A percentile compares a stretch with the other conserved stretches of the same genome.
These are phyloP conservation scores for Penicillium verrucosum DNA, from an alignment of 2,329 filamentous ascomycete genomes.

Conservation along the genomic window DNA sequence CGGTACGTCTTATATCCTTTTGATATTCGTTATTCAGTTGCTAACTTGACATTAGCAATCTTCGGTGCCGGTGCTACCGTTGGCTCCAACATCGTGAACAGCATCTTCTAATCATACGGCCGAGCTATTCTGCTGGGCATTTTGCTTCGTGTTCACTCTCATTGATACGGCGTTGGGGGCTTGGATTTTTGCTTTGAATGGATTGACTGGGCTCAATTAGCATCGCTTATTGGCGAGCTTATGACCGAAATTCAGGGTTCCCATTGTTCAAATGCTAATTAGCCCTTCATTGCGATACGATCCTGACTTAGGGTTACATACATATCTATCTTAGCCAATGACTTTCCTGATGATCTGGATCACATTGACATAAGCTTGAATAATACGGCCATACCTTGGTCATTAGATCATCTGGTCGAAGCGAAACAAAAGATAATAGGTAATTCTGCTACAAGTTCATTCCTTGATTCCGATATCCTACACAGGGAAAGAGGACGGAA, in stretches of 20 bases:
- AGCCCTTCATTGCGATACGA: neutral
- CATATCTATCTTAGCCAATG: neutral
- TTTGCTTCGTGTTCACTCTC: conserved; percentile 16
- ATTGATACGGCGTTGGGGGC: conserved; percentile 36
- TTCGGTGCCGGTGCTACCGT: conserved; percentile 92
- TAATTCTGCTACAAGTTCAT: no score
- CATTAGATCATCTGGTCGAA: no score
- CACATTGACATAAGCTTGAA: no score
- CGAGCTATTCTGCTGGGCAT: neutral
- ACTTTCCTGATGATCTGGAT: no score
- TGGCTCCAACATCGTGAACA: conserved; percentile 84
- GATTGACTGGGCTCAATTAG: neutral
- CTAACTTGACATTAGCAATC: conserved; percentile 58
- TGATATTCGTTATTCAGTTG: neutral
- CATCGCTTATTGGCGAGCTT: neutral
- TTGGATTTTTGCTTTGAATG: conserved; percentile 15
- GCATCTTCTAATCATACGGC: conserved; percentile 65
- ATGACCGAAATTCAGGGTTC: no score
- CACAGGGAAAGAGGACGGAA: no score
- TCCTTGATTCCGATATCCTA: no score
- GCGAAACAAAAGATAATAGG: no score
- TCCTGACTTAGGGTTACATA: neutral
- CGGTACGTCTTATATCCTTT: conserved; percentile 33
- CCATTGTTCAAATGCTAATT: neutral
- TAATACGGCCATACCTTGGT: no score